Base-by-base conservation (phyloP, 352 stramenopile genomes). In the Phytophthora europaea region DNA sequence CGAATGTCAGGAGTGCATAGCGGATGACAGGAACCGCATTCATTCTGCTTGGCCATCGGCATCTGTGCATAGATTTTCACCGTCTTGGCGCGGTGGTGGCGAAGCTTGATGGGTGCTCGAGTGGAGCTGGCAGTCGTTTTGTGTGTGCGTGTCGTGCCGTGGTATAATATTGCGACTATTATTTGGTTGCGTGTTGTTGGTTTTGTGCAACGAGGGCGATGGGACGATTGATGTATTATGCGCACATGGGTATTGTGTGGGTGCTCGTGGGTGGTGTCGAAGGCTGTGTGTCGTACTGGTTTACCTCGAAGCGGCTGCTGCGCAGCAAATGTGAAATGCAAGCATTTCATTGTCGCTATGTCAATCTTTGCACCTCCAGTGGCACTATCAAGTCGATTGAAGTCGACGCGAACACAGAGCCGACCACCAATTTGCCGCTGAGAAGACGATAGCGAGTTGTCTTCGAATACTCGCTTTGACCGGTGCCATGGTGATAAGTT, bases 281-380 rank as follows among this genome's bases (percentile, higher is more conserved):
- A n/a, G n/a, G n/a, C n/a, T n/a, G n/a, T n/a, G n/a, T n/a, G n/a
- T n/a, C n/a, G n/a, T n/a, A n/a, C n/a, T n/a, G n/a, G n/a, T 94
- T 94, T 18, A 92, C 85, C 76, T 50, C 78, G 78, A 6, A 94
- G 70, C 61, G 87, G 85, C 9, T 84, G 82, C 28, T 79, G 70
- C 3, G 58, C 69, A 12, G 76, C 70, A 56, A 91, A 89, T n/a
- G 74, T 80, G 23, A 92, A 92, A 34, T 88, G 70, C 15, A 94
- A 61, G 28, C 86, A 88, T 28, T 81, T 85, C 48, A 92, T 75
- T 1, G 80, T 81, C n/a, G 72, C 70, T 33, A 94, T 81, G 61
- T 92, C 79, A 55, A 94, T 81, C 40, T 72, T 82, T 8, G 76
- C 56, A 7, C 65, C 66, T 5, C 80, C 59, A 7, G 68, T 55